Percentiles rank a stretch among this genome's conserved stretches.
phyloP scores from a whole-genome alignment of 2,329 filamentous ascomycete genomes.

The Colletotrichum tropicicola region DNA sequence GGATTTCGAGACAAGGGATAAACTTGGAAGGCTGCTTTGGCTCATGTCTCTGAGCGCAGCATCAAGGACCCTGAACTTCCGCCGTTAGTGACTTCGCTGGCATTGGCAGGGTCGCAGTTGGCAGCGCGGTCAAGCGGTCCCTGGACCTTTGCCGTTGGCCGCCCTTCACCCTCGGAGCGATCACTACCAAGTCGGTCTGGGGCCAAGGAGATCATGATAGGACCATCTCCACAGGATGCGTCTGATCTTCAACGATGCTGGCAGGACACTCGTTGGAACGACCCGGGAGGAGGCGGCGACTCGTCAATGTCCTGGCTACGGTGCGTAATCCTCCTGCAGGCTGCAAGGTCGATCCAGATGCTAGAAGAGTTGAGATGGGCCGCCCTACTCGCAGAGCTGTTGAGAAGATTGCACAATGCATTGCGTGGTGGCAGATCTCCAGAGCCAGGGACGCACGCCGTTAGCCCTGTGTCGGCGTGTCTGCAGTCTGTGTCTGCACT shows the following conservation, averaged over 20 bases:
- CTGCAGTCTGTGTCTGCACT: background rate
- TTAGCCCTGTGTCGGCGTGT: background rate
- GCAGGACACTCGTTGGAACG: background rate
- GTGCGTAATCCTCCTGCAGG: constrained; percentile 1
- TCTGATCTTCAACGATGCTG: constrained; percentile 22
- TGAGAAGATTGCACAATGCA: constrained; percentile 2
- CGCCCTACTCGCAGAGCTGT: background rate
- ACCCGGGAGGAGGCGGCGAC: constrained; percentile 2
- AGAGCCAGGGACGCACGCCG: background rate
- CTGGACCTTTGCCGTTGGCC: background rate
- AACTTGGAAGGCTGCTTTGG: background rate
- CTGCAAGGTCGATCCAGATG: constrained; percentile 21
- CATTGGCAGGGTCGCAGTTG: background rate
- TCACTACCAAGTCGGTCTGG: constrained; percentile 12
- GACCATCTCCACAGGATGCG: constrained; percentile 17
- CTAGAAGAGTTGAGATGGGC: background rate
- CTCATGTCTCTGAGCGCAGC: background rate
- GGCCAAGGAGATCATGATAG: constrained; percentile 23
- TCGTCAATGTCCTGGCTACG: background rate
- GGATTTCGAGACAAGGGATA: background rate
- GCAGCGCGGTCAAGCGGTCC: background rate
- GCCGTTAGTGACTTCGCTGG: background rate
- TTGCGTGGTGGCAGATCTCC: constrained; percentile 2
- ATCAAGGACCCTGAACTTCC: background rate
- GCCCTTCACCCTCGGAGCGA: constrained; percentile 13